Conservation (phyloP, 1,284 basidiomycete genomes). For the Ustilago bromivora region DNA sequence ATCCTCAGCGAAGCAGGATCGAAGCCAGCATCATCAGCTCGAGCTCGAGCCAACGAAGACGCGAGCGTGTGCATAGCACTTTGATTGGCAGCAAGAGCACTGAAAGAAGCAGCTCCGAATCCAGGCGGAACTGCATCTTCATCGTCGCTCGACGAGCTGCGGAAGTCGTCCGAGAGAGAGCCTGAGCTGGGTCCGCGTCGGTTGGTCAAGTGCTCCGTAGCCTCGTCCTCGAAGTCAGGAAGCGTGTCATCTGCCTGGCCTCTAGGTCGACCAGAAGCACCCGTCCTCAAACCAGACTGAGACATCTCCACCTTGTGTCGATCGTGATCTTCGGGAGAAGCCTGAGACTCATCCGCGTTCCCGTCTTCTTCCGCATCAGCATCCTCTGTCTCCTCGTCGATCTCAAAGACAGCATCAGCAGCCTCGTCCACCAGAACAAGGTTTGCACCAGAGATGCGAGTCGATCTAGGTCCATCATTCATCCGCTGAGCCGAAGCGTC, state of each 20-base stretch:
- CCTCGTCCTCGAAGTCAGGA: slow-evolving; percentile 34
- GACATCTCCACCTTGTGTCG: slow-evolving; percentile 39
- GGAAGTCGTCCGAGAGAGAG: slow-evolving; percentile 40
- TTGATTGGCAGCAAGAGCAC: slow-evolving; percentile 52
- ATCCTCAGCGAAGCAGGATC: slow-evolving; percentile 61
- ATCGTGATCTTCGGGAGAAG: slow-evolving; percentile 29
- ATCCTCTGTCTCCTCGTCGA: slow-evolving; percentile 56
- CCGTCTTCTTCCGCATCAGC: slow-evolving; percentile 26
- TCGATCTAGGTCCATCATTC: neutral
- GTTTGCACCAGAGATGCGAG: slow-evolving; percentile 1
- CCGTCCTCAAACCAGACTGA: slow-evolving; percentile 34
- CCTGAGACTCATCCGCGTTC: slow-evolving; percentile 8
- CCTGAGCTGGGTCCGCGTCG: slow-evolving; percentile 25
- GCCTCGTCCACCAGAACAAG: slow-evolving; percentile 40
- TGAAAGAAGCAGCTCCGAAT: slow-evolving; percentile 56
- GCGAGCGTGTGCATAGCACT: slow-evolving; percentile 46
- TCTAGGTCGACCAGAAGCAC: slow-evolving; percentile 35
- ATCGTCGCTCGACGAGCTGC: slow-evolving; percentile 44
- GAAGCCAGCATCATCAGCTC: slow-evolving; percentile 43
- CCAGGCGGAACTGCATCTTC: slow-evolving; percentile 42
- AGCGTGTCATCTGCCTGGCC: slow-evolving; percentile 41
- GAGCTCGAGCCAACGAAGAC: slow-evolving; percentile 39
- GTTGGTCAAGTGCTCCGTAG: neutral
- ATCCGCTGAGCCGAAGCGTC: slow-evolving; percentile 1
- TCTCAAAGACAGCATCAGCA: slow-evolving; percentile 58